Conservation (phyloP, 176 grass and related monocot genomes). For the Poa pratensis region DNA sequence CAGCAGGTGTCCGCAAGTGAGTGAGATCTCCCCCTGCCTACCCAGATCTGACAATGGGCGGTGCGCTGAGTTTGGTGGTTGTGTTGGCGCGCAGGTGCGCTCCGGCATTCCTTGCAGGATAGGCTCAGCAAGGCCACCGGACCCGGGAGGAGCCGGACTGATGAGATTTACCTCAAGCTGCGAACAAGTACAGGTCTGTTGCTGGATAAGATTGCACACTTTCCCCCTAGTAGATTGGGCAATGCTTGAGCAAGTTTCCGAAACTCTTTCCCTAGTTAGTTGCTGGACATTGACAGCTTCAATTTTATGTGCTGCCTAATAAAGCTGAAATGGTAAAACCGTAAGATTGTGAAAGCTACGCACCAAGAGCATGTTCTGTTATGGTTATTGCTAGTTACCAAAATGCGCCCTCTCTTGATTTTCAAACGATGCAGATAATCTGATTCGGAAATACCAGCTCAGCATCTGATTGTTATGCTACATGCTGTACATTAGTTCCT, state of each 20-base stretch:
- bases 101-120: conserved; percentile 94
- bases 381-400: conserved; percentile 7
- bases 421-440: not conserved
- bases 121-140: conserved; percentile 82
- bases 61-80: conserved; percentile 35
- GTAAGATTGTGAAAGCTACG: not conserved
- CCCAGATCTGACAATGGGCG: conserved; percentile 42
- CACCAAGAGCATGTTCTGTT: conserved; percentile 6
- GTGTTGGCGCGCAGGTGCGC: conserved; percentile 59
- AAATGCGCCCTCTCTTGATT: not conserved
- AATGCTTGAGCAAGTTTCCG: conserved; percentile 10
- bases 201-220: not conserved
- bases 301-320: not conserved
- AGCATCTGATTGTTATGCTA: not conserved
- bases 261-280: not conserved
- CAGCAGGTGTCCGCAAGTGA: conserved; percentile 98
- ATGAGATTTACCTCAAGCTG: conserved; percentile 84
- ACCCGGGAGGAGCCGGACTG: conserved; percentile 62
- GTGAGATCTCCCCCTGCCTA: conserved; percentile 49
- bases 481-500: not conserved
- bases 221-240: conserved; percentile 15
- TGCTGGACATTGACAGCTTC: conserved; percentile 23
- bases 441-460: conserved; percentile 2
- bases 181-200: conserved; percentile 85
- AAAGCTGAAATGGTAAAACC: conserved; percentile 16